Base-by-base conservation (phyloP, 1,284 basidiomycete species). In the Clitocybe nebularis region DNA sequence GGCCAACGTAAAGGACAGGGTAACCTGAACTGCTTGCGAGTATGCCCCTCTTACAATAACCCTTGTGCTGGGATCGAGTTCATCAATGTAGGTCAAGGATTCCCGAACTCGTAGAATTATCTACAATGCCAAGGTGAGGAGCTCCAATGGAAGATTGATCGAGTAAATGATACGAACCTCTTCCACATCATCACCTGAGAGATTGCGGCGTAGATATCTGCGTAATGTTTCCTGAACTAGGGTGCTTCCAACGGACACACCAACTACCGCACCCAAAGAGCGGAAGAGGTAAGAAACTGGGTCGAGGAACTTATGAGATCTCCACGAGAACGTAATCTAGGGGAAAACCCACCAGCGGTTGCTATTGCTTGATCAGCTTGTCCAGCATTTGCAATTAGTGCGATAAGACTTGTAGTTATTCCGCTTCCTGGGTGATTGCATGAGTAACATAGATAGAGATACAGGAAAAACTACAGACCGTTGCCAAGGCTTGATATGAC, bases 241-340 rank as follows among this genome's bases (percentile, higher is more conserved):
- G 1, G 77, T 75, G 45, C 76, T 79, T 3, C 72, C 74, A 1
- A 77, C 56, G 0, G 78, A 77, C 7, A 81, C 54, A 4, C 77
- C 75, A 20, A 80, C 60, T 4, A 81, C 77, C 1, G 68, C 71
- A 4, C 79, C 79, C n/a, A 81, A 54, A 3, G 79, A 79, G 28
- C 79, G 75, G 65, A 81, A 81, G 22, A 83, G 73, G 52, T 82
- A 81, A 0, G 78, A 79, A 1, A 77, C 79, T 79, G 51, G 8
- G 4, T n/a, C 39, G 36, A n/a, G 30, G n/a, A n/a, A 37, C 11
- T 9, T 24, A 20, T 20, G 2, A 30, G 2, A 5, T 19, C 4
- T 22, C 16, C 5, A 33, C 23, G 25, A 43, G 5, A 8, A 11
- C 19, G 2, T 14, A n/a, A n/a, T n/a, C n/a, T n/a, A n/a, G n/a